A percentile compares a stretch with the other conserved stretches of the same genome.
Conservation (phyloP, 768 basidiomycete genomes). For the Austroboletus eburneus region DNA sequence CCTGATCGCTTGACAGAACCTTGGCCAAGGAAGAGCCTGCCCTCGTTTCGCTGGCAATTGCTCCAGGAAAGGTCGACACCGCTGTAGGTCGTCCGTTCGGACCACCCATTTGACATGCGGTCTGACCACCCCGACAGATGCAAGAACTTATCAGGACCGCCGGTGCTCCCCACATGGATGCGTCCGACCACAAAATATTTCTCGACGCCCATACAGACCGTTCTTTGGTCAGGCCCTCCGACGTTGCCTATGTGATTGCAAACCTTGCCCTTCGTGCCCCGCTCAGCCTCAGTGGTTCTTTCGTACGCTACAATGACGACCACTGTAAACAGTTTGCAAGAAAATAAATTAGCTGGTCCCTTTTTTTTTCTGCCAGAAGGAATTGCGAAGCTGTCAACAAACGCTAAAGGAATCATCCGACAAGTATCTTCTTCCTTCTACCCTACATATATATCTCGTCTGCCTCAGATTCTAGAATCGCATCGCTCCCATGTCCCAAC, state of each 20-base stretch:
- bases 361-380: slow-evolving; percentile 12
- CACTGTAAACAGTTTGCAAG: slow-evolving; percentile 56
- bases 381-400: slow-evolving; percentile 13
- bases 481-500: slow-evolving; percentile 13
- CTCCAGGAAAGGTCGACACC: slow-evolving; percentile 89
- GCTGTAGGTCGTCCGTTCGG: too few species aligned
- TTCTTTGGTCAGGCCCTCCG: slow-evolving; percentile 71
- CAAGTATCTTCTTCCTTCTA: slow-evolving; percentile 8
- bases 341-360: slow-evolving; percentile 14
- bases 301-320: slow-evolving; percentile 76
- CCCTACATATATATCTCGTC: not conserved
- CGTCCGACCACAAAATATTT: slow-evolving; percentile 55
- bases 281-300: slow-evolving; percentile 63
- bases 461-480: not conserved
- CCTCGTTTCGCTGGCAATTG: slow-evolving; percentile 68
- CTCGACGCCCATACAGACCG: slow-evolving; percentile 54
- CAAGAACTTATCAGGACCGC: slow-evolving; percentile 51
- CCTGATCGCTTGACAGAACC: slow-evolving; percentile 47
- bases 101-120: too few species aligned
- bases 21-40: slow-evolving; percentile 80
- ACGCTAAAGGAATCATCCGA: slow-evolving; percentile 10
- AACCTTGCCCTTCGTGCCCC: slow-evolving; percentile 65
- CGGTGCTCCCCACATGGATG: slow-evolving; percentile 51
- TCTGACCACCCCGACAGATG: too few species aligned
- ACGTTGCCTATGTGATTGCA: slow-evolving; percentile 76